Conservation (phyloP, 1,139 yeast genomes). For the Magnusiomyces fungicola region DNA sequence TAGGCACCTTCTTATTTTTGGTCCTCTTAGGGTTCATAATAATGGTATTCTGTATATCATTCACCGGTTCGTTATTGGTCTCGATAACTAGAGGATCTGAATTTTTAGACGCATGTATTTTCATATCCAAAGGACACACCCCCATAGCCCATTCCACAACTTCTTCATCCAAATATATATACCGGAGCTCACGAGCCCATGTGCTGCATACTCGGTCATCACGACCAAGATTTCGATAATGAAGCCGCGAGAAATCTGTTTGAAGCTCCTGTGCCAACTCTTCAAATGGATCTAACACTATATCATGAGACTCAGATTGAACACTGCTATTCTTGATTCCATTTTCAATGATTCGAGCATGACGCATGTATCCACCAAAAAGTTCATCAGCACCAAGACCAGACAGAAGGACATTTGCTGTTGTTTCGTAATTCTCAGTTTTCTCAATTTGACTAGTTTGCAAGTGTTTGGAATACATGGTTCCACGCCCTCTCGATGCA, state of each 20-base stretch:
- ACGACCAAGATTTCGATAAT: constrained; percentile 75
- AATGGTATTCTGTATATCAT: not conserved
- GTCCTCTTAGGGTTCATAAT: not conserved
- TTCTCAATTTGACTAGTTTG: constrained; percentile 10
- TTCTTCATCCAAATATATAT: constrained; percentile 70
- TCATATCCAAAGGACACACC: constrained; percentile 31
- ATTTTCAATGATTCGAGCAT: constrained; percentile 38
- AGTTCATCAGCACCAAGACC: constrained; percentile 98
- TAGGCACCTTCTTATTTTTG: not conserved
- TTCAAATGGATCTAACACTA: not conserved
- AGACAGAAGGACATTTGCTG: constrained; percentile 66
- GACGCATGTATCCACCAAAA: constrained; percentile 89
- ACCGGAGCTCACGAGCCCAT: constrained; percentile 88
- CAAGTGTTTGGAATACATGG: constrained; percentile 11
- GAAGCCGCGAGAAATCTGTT: constrained; percentile 63
- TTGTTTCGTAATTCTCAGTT: constrained; percentile 38
- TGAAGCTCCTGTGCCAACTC: constrained; percentile 47
- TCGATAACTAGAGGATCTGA: not conserved
- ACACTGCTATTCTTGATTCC: not conserved
- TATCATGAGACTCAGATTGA: no score
- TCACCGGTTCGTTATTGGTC: constrained; percentile 7
- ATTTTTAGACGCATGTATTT: constrained; percentile 17
- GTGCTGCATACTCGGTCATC: constrained; percentile 81
- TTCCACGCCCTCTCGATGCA: constrained; percentile 59
- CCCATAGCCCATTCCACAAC: constrained; percentile 47